Conservation (phyloP, 2,329 filamentous ascomycete species). For the Neospermospora avenae region DNA sequence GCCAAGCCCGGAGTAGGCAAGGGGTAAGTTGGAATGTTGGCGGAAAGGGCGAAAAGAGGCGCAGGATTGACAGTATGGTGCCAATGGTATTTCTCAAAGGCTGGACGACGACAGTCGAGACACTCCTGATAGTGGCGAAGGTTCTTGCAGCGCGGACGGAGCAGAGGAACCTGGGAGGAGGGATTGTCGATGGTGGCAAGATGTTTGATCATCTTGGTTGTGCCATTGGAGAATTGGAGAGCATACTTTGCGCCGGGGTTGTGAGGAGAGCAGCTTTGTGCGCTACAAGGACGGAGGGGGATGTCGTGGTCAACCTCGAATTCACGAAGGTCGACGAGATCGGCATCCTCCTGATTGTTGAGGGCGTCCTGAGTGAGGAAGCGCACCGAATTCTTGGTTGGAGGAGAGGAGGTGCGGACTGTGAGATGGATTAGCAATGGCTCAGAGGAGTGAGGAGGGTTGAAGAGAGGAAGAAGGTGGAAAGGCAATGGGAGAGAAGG, state of each 20-base stretch:
- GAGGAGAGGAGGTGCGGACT: neutral
- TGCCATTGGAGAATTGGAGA: neutral
- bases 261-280: neutral
- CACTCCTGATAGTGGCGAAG: neutral
- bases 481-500: neutral
- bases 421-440: neutral
- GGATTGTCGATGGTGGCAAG: neutral
- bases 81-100: neutral
- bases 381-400: neutral
- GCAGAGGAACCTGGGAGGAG: neutral
- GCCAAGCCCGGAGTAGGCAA: neutral
- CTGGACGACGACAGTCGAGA: neutral
- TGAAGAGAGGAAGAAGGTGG: neutral
- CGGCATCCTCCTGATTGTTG: neutral
- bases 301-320: neutral
- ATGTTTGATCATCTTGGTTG: constrained; percentile 3
- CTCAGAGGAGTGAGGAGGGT: neutral
- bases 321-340: neutral
- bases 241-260: neutral
- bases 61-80: neutral
- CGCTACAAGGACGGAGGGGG: neutral
- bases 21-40: neutral
- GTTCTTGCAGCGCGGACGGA: neutral
- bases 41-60: neutral
- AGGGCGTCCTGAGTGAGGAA: neutral